A percentile compares a stretch with the other conserved stretches of the same genome.
Evolutionary conservation across 495 filamentous ascomycete species (phyloP).

Genomic region (Aspergillus sclerotiicarbonarius): DNA sequence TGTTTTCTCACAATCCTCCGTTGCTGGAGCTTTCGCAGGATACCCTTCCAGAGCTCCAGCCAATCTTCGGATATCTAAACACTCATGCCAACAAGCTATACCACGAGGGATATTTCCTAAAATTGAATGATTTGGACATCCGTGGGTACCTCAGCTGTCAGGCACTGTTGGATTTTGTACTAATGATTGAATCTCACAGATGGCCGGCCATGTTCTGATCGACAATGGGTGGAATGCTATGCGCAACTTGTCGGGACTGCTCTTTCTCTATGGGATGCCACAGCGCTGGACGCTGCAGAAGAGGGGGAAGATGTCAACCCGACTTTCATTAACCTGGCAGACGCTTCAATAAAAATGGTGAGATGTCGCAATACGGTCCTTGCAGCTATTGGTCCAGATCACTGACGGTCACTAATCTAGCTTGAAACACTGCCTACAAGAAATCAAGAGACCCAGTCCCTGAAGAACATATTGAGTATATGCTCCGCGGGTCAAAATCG

Average conservation of each 20-base stretch:
- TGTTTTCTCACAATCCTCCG: slow-evolving; percentile 83
- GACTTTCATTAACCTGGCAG: slow-evolving; percentile 94
- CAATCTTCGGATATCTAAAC: slow-evolving; percentile 91
- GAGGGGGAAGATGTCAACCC: slow-evolving; percentile 82
- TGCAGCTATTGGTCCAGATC: background rate
- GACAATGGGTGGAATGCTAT: slow-evolving; percentile 95
- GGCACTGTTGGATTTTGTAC: background rate
- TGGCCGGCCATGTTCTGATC: slow-evolving; percentile 79
- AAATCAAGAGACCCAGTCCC: slow-evolving; percentile 65
- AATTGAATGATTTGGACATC: slow-evolving; percentile 87
- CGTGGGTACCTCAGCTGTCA: slow-evolving; percentile 56
- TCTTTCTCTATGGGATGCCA: slow-evolving; percentile 92
- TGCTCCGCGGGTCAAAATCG: slow-evolving; percentile 94
- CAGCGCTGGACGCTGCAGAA: slow-evolving; percentile 84
- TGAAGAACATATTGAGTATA: slow-evolving; percentile 93
- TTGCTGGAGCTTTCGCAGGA: slow-evolving; percentile 80
- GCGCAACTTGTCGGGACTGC: slow-evolving; percentile 94
- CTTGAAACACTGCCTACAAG: slow-evolving; percentile 87
- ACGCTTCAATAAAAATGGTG: slow-evolving; percentile 98
- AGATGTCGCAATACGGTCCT: slow-evolving; percentile 3
- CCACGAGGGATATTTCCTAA: slow-evolving; percentile 96
- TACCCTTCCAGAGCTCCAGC: slow-evolving; percentile 87
- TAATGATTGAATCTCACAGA: slow-evolving; percentile 51
- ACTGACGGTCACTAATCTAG: slow-evolving; percentile 42
- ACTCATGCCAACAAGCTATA: slow-evolving; percentile 96